Base-by-base conservation (phyloP, 352 stramenopile species). In the Phytophthora palmivora region DNA sequence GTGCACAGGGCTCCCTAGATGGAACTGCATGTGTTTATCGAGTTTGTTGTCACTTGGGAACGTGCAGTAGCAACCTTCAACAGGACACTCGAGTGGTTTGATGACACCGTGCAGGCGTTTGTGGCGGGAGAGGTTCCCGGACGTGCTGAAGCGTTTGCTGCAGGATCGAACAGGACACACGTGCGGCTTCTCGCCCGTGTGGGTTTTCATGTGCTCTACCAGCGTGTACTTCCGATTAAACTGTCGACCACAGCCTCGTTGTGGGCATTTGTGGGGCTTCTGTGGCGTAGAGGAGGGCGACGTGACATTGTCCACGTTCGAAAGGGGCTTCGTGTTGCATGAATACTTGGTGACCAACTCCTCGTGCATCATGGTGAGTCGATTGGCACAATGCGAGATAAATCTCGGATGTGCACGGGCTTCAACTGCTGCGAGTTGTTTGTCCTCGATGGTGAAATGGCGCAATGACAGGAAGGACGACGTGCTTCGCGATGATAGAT, bases 1-100 rank as follows among this genome's bases (percentile, higher is more conserved):
- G 34, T 85, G 71, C 24, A 80, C 75, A 33, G 64, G 67, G 44
- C 63, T 70, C 26, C 77, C 77, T 6, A 75, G 38, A 37, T 87
- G 78, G 50, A 73, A 84, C 56, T 82, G 77, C 72, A 84, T 84
- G 61, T 87, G 77, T 42, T 83, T 82, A 21, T 77, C 70, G 33
- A 82, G 66, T 62, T 82, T 82, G 59, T 72, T 79, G 66, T 75
- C 68, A 58, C 70, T 82, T 21, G 70, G 36, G 37, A 82, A 82
- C 15, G 70, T 58, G 62, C 73, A 72, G 37, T 55, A 44, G 61
- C 72, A 81, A n/a, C 72, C 72, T 1, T 68, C 56, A 6, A 81
- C 68, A 3, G 72, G 69, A 6, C 69, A 81, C 41, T 67, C 36
- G 11, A 76, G 65, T 47, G 63, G 76, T 39, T 79, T 49, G 51